Conservation (phyloP, 1,284 basidiomycete species). For the Cryptococcus deneoformans region DNA sequence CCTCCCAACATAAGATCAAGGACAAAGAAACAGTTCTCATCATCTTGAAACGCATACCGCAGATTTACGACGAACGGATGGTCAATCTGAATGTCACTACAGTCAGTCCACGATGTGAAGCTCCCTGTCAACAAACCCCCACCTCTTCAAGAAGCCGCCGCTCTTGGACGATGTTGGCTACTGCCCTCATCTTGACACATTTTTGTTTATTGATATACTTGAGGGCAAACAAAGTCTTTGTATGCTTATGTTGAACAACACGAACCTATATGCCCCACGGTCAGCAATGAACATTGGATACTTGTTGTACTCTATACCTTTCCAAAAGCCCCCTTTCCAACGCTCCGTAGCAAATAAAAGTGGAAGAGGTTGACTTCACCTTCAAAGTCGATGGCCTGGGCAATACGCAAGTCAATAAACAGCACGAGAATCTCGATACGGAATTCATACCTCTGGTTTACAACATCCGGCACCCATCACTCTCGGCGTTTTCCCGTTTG, state of each 20-base stretch:
- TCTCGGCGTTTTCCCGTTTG: too few relatives aligned
- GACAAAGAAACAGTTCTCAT: slow-evolving; percentile 97
- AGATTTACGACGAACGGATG: slow-evolving; percentile 92
- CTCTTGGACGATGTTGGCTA: slow-evolving; percentile 96
- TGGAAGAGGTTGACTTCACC: slow-evolving; percentile 97
- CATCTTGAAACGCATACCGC: slow-evolving; percentile 96
- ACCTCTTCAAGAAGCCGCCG: slow-evolving; percentile 88
- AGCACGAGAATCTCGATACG: background rate
- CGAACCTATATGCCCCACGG: slow-evolving; percentile 64
- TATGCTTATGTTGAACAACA: slow-evolving; percentile 98
- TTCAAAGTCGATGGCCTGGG: slow-evolving; percentile 94
- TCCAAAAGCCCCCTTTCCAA: slow-evolving; percentile 97
- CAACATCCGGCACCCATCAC: slow-evolving; percentile 55
- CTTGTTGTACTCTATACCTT: slow-evolving; percentile 59
- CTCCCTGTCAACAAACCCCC: slow-evolving; percentile 14
- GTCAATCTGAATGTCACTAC: slow-evolving; percentile 64
- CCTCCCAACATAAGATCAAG: slow-evolving; percentile 95
- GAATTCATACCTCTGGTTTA: slow-evolving; percentile 53
- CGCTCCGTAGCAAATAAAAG: slow-evolving; percentile 87
- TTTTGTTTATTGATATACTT: slow-evolving; percentile 99
- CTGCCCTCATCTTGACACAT: slow-evolving; percentile 97
- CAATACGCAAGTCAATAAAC: slow-evolving; percentile 1
- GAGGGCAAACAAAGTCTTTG: slow-evolving; percentile 89
- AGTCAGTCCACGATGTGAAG: background rate
- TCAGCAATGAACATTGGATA: background rate